Evolutionary conservation across 164 flowering plant genomes (phyloP), one percentile per base, ranked within the genome.

Genomic region (Vitis vinifera): DNA sequence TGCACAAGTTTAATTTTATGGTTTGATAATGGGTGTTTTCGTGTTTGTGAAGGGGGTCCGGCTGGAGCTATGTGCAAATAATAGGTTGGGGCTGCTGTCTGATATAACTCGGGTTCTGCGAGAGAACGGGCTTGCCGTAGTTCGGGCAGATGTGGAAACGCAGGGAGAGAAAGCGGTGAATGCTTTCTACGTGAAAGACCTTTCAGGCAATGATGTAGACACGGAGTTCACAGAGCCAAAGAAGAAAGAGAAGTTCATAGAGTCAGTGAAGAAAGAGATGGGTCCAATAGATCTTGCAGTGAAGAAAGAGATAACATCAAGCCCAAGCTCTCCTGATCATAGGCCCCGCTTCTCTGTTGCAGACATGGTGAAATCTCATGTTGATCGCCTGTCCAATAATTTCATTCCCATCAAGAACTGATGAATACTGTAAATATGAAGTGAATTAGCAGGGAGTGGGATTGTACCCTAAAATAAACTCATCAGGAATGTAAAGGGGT

Each of bases 121-220:
- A 2, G 95, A 90, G 74, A 80, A 88, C 44, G 92, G 93, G 1
- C 84, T 92, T 0, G 67, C 80, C 1, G 90, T 90, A 8, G 86
- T 79, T 2, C 75, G 93, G 70, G 97, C 97, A 53, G 95, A 88
- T 47, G 79, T 92, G 8, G 89, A 68, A 37, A 89, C 91, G 16
- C 76, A 77, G 19, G 94, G 97, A 27, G 88, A 82, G 68, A 80
- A 85, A 29, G 66, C 87, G 0, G 68, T 81, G 64, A 83, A 88
- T 60, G 86, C 88, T 0, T 90, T 92, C 79, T 87, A 90, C 16
- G 83, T 90, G n/a, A 78, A 75, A 29, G 90, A 86, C 71, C 52
- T 80, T 10, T 81, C 89, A 29, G 93, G 97, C 9, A 85, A 86
- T 4, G 77, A 79, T 8, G 83, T 90, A 5, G 88, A 89, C 73